A percentile compares a stretch with the other conserved stretches of the same genome.
These are phyloP conservation scores for Oryza rufipogon DNA, from an alignment of 176 grass and related monocot genomes.

Conservation along the genomic window DNA sequence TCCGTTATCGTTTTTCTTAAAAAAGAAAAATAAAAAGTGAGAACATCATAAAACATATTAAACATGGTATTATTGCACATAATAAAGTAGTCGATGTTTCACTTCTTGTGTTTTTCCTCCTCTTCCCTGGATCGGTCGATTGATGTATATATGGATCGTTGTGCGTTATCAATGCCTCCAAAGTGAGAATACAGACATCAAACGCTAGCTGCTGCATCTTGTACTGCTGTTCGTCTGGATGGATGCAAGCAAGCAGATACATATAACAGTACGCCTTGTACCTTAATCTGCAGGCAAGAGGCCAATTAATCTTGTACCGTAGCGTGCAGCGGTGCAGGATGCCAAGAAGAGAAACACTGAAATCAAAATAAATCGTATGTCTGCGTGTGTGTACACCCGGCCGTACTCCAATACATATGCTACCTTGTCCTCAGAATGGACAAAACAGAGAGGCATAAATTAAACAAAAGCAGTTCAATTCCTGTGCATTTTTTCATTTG, in stretches of 20 bases:
- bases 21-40: no score
- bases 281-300: constrained; percentile 14
- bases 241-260: not conserved
- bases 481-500: not conserved
- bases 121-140: constrained; percentile 22
- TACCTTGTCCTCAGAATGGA: constrained; percentile 19
- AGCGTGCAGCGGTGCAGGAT: constrained; percentile 32
- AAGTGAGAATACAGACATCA: constrained; percentile 28
- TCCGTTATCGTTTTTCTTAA: no score
- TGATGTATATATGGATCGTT: not conserved
- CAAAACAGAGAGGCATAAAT: not conserved
- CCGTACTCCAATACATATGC: not conserved
- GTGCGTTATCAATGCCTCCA: constrained; percentile 18
- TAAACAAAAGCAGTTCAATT: not conserved
- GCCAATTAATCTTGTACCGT: constrained; percentile 35
- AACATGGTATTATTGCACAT: not conserved
- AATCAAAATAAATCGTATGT: no score
- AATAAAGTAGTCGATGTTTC: not conserved
- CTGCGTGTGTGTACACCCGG: not conserved
- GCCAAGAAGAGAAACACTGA: not conserved
- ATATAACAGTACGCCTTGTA: not conserved
- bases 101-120: not conserved
- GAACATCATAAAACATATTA: not conserved
- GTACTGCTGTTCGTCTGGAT: constrained; percentile 40
- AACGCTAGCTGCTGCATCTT: not conserved